Percentiles rank a stretch among this genome's conserved stretches.
phyloP scores from a whole-genome alignment of 2,329 filamentous ascomycete species.

The Xylariaceae sp. region DNA sequence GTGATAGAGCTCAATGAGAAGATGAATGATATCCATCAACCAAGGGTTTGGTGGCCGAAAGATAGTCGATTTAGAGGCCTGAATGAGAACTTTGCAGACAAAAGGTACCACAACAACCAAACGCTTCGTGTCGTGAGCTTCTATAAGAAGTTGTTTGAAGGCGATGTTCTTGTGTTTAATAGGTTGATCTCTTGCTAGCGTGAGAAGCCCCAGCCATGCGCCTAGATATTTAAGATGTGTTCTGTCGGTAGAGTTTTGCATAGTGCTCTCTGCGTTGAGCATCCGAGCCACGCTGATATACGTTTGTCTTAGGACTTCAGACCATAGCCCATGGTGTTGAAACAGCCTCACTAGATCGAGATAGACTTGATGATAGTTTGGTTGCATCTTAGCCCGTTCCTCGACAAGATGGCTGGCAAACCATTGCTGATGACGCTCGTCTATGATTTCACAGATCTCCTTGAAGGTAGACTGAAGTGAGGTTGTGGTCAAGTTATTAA shows the following conservation, averaged over 20 bases:
- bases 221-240: slow-evolving; percentile 92
- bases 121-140: slow-evolving; percentile 91
- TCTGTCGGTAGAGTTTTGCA: slow-evolving; percentile 84
- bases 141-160: slow-evolving; percentile 92
- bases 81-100: slow-evolving; percentile 91
- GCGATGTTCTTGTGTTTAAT: slow-evolving; percentile 97
- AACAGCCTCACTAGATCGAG: slow-evolving; percentile 86
- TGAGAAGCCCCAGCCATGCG: slow-evolving; percentile 90
- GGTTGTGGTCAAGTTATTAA: slow-evolving; percentile 94
- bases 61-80: slow-evolving; percentile 82
- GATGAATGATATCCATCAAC: slow-evolving; percentile 92
- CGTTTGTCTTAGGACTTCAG: slow-evolving; percentile 90
- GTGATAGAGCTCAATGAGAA: slow-evolving; percentile 93
- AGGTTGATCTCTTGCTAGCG: slow-evolving; percentile 89
- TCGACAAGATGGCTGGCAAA: slow-evolving; percentile 95
- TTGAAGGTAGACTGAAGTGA: slow-evolving; percentile 85
- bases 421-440: slow-evolving; percentile 89
- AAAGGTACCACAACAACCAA: slow-evolving; percentile 94
- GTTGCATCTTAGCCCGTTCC: slow-evolving; percentile 94
- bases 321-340: slow-evolving; percentile 78
- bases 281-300: slow-evolving; percentile 85
- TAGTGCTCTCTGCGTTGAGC: slow-evolving; percentile 86
- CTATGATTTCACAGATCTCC: slow-evolving; percentile 79
- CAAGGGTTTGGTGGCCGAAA: slow-evolving; percentile 97
- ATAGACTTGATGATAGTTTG: slow-evolving; percentile 94